A percentile compares a stretch with the other conserved stretches of the same genome.
Conservation (phyloP, 1,284 basidiomycete species). For the Vanrija humicola region DNA sequence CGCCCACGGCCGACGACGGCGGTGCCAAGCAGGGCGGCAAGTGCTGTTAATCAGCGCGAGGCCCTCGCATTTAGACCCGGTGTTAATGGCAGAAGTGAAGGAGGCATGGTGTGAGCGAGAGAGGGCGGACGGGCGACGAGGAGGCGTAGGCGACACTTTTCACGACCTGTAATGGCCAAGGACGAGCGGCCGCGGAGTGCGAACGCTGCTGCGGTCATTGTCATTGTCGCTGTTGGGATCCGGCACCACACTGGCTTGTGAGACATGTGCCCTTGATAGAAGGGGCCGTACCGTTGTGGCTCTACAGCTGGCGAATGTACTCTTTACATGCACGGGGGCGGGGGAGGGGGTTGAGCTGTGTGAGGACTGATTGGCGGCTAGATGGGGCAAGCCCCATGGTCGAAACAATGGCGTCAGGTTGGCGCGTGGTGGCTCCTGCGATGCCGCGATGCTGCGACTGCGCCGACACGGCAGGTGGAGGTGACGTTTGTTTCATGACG, state of each 20-base stretch:
- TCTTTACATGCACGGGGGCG: constrained; percentile 9
- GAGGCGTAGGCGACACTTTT: background rate
- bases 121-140: background rate
- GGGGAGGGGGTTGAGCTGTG: too few species aligned
- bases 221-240: background rate
- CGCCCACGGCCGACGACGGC: constrained; percentile 53
- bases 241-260: background rate
- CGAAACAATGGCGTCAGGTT: too few species aligned
- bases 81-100: background rate
- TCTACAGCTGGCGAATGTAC: constrained; percentile 17
- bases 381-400: too few species aligned
- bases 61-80: background rate
- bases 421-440: background rate
- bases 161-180: constrained; percentile 20
- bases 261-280: constrained; percentile 10
- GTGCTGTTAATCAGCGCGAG: constrained; percentile 41
- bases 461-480: background rate
- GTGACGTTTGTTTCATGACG: too few species aligned
- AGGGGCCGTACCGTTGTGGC: constrained; percentile 7
- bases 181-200: background rate
- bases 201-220: too few species aligned
- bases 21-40: constrained; percentile 47
- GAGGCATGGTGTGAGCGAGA: background rate
- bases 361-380: too few species aligned
- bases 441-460: too few species aligned